phyloP scores from a whole-genome alignment of 345 rosid genomes.

The Acer negundo region DNA sequence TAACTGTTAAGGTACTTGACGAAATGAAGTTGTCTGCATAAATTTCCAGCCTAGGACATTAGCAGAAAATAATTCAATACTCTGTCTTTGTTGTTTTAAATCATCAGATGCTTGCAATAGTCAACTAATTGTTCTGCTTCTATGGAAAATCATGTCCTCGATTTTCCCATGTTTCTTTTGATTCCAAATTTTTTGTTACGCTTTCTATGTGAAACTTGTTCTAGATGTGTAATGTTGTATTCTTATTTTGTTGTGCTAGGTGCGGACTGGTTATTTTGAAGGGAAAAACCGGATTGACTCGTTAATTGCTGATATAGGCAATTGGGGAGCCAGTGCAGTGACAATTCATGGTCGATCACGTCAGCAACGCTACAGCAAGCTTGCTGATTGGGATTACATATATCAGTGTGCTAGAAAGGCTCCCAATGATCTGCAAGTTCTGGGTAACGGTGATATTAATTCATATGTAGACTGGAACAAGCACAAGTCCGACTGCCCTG shows the following conservation, averaged over 20 bases:
- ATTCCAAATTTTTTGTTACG: background rate
- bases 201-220: background rate
- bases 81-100: background rate
- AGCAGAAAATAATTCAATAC: background rate
- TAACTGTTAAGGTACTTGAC: conserved; percentile 75
- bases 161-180: background rate
- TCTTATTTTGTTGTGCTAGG: conserved; percentile 45
- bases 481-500: conserved; percentile 69
- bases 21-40: background rate
- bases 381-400: conserved; percentile 93
- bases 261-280: conserved; percentile 78
- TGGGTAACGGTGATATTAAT: conserved; percentile 87
- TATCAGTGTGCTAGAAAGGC: conserved; percentile 70
- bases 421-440: conserved; percentile 59
- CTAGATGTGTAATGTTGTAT: background rate
- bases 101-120: background rate
- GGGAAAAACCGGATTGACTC: conserved; percentile 84
- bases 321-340: conserved; percentile 89
- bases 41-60: background rate
- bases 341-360: conserved; percentile 94
- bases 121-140: background rate
- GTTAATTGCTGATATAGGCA: conserved; percentile 64
- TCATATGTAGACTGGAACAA: conserved; percentile 87
- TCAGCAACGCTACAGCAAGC: conserved; percentile 88
- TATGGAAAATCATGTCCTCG: background rate